A percentile compares a stretch with the other conserved stretches of the same genome.
phyloP scores from a whole-genome alignment of 441 rosid species.

The Croton laevigatus region DNA sequence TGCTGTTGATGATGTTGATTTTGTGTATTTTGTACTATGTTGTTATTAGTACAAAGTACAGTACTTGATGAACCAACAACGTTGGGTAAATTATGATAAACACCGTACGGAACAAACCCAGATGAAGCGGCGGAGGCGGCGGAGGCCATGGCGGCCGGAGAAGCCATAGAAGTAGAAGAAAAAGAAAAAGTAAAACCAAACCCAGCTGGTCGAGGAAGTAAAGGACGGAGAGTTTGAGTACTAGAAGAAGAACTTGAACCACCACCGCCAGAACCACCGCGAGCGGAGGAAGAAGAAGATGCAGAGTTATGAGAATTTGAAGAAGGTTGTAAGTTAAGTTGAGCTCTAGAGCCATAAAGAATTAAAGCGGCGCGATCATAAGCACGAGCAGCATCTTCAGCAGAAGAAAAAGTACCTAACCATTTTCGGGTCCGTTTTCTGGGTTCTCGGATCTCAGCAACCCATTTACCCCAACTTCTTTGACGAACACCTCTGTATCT shows the following conservation, averaged over 20 bases:
- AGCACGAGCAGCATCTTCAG: constrained; percentile 94
- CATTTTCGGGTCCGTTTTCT: constrained; percentile 83
- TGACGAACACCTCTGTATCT: constrained; percentile 89
- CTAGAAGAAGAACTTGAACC: constrained; percentile 34
- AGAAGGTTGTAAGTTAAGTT: constrained; percentile 73
- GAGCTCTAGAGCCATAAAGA: constrained; percentile 84
- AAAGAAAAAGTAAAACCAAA: constrained; percentile 27
- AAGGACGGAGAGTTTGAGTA: constrained; percentile 74
- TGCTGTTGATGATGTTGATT: constrained; percentile 15
- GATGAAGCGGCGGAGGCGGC: constrained; percentile 21
- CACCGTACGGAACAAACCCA: constrained; percentile 30
- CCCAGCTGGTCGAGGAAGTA: constrained; percentile 80
- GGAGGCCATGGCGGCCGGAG: constrained; percentile 10
- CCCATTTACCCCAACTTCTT: constrained; percentile 99
- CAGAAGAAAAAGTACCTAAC: constrained; percentile 92
- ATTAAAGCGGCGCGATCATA: constrained; percentile 91
- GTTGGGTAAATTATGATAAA: constrained; percentile 17
- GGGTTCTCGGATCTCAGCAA: constrained; percentile 96
- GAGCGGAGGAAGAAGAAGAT: constrained; percentile 31
- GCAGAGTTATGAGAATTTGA: constrained; percentile 28
- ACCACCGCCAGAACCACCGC: constrained; percentile 1
- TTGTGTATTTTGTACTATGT: constrained; percentile 25
- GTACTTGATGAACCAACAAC: constrained; percentile 28
- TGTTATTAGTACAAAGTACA: constrained; percentile 24
- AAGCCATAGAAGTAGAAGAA: constrained; percentile 11